A percentile compares a stretch with the other conserved stretches of the same genome.
Evolutionary conservation across 2,329 filamentous ascomycete species (phyloP).

Genomic region (Myriosclerotinia duriaeana): DNA sequence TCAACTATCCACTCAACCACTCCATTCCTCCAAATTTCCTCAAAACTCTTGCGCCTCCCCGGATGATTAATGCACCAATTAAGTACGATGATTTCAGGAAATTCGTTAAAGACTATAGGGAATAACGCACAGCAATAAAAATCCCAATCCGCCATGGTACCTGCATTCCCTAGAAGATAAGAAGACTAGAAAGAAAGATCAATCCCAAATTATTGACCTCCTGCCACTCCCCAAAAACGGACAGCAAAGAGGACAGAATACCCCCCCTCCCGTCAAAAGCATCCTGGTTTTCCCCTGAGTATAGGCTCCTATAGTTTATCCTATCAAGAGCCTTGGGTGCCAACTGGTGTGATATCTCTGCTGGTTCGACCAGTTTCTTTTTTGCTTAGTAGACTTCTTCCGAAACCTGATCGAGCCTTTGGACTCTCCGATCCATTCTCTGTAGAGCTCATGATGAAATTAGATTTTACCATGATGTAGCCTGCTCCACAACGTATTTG

Average conservation of each 20-base stretch:
- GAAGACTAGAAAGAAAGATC: background rate
- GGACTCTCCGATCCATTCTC: constrained; percentile 44
- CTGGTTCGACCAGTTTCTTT: constrained; percentile 39
- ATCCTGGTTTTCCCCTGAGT: background rate
- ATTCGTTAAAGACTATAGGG: constrained; percentile 6
- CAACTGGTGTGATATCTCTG: constrained; percentile 47
- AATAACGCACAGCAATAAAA: background rate
- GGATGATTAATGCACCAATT: constrained; percentile 8
- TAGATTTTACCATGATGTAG: constrained; percentile 69
- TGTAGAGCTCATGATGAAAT: constrained; percentile 58
- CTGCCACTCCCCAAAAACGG: background rate
- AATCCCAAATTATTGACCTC: background rate
- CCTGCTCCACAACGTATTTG: constrained; percentile 71
- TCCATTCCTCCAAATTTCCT: background rate
- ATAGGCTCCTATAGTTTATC: background rate
- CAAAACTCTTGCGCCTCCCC: background rate
- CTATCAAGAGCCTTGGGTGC: constrained; percentile 1
- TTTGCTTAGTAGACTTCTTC: constrained; percentile 58
- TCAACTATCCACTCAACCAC: background rate
- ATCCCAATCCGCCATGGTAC: constrained; percentile 9
- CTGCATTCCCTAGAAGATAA: constrained; percentile 5
- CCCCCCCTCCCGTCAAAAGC: background rate
- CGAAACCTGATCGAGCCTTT: constrained; percentile 42
- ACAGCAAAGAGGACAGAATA: background rate
- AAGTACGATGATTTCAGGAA: background rate